These are phyloP conservation scores for Lactifluus volemus DNA, from an alignment of 768 basidiomycete genomes.

Conservation along the genomic window DNA sequence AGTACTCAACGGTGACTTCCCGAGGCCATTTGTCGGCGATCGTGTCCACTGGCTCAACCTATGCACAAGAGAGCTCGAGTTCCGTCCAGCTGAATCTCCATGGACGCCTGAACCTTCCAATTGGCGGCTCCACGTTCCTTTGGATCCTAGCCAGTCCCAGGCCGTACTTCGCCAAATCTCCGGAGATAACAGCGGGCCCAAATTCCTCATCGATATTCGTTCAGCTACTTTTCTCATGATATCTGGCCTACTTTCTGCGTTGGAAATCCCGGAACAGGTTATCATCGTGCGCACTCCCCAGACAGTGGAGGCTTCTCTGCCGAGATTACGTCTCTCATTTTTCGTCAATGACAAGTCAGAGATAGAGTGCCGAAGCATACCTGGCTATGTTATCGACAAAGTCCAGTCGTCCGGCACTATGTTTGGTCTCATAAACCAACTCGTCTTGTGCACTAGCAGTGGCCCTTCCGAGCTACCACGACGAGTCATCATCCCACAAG, in stretches of 20 bases:
- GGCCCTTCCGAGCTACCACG: neutral
- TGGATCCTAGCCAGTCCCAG: neutral
- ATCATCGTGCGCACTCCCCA: no score
- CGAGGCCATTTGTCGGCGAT: conserved; percentile 14
- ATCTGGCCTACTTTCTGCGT: no score
- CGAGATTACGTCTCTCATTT: conserved; percentile 37
- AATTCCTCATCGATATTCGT: no score
- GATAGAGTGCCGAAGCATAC: conserved; percentile 34
- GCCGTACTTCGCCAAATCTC: neutral
- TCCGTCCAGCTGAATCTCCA: conserved; percentile 24
- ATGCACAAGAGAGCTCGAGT: conserved; percentile 17
- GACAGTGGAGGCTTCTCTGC: conserved; percentile 22
- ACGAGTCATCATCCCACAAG: conserved; percentile 5
- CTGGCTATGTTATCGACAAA: conserved; percentile 33
- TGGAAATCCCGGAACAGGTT: no score
- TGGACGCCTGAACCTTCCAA: conserved; percentile 26
- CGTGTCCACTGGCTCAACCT: neutral
- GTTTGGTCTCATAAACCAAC: conserved; percentile 34
- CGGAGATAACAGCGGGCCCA: no score
- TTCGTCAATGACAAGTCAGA: conserved; percentile 24
- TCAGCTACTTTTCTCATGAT: no score
- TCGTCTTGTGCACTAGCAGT: neutral
- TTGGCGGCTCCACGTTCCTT: conserved; percentile 21
- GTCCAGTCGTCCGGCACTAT: conserved; percentile 36
- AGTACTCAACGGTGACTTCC: conserved; percentile 27